Conservation (phyloP, 208 protist genomes). For the Endotrypanum monterogeii region DNA sequence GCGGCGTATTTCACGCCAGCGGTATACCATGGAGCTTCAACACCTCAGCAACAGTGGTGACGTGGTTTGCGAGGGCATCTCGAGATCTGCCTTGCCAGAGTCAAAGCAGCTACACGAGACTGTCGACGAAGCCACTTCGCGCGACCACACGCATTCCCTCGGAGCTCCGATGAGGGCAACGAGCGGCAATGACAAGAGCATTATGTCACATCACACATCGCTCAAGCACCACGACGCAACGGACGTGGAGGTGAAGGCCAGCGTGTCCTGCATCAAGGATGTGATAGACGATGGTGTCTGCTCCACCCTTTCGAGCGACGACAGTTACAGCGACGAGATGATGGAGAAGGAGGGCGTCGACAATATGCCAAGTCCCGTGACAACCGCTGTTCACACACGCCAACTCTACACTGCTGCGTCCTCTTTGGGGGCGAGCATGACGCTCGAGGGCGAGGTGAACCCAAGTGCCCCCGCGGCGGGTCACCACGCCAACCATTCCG, state of each 20-base stretch:
- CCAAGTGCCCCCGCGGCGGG: neutral
- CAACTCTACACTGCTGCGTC: slow-evolving; percentile 31
- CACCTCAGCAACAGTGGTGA: slow-evolving; percentile 22
- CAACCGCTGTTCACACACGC: slow-evolving; percentile 1
- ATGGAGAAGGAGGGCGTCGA: slow-evolving; percentile 5
- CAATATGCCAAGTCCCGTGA: neutral
- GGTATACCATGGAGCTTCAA: slow-evolving; percentile 26
- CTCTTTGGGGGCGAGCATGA: slow-evolving; percentile 7
- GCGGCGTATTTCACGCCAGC: slow-evolving; percentile 22
- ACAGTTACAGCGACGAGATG: slow-evolving; percentile 19
- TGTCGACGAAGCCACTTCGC: neutral
- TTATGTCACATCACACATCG: neutral
- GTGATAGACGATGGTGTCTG: slow-evolving; percentile 40
- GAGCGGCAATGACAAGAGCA: neutral
- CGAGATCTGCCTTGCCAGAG: neutral
- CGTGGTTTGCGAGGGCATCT: neutral
- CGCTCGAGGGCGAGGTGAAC: slow-evolving; percentile 7
- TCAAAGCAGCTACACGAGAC: neutral
- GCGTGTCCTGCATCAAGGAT: neutral
- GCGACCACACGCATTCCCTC: neutral
- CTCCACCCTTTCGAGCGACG: slow-evolving; percentile 29
- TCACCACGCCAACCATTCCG: neutral
- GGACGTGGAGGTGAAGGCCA: neutral
- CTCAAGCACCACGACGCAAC: neutral
- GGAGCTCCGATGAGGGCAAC: neutral